Evolutionary conservation across 495 filamentous ascomycete genomes (phyloP).

Genomic region (Penicillium odoratum): DNA sequence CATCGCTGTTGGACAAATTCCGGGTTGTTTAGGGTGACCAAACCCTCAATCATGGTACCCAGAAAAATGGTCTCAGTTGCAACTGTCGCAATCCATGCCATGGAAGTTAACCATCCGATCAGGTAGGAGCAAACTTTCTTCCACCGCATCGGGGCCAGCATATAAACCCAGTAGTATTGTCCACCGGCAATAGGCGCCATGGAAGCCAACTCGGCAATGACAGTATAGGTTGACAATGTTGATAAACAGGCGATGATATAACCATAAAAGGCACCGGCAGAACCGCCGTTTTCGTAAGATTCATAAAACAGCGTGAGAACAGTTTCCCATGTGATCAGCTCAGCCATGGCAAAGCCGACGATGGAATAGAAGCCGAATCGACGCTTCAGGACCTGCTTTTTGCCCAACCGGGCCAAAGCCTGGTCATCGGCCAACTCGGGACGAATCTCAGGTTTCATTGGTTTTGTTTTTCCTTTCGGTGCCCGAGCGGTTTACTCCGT

Average conservation of each 20-base stretch:
- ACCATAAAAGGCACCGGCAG: conserved; percentile 48
- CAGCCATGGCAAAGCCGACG: conserved; percentile 39
- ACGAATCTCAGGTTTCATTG: conserved; percentile 11
- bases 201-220: conserved; percentile 50
- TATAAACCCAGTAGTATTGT: conserved; percentile 47
- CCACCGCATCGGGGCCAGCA: conserved; percentile 35
- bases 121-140: conserved; percentile 38
- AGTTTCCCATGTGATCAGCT: conserved; percentile 41
- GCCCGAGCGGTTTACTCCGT: background rate
- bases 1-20: conserved; percentile 41
- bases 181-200: conserved; percentile 45
- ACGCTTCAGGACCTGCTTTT: conserved; percentile 40
- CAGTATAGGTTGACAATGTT: conserved; percentile 43
- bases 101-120: conserved; percentile 40
- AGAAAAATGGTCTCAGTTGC: conserved; percentile 37
- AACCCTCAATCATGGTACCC: conserved; percentile 44
- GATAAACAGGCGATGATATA: conserved; percentile 51
- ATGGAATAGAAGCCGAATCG: conserved; percentile 41
- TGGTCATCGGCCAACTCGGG: conserved; percentile 22
- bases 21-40: conserved; percentile 42
- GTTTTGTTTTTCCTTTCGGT: background rate
- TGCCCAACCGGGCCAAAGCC: conserved; percentile 36
- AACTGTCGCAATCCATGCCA: conserved; percentile 37
- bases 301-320: conserved; percentile 31
- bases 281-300: conserved; percentile 42